Conservation (phyloP, 1,139 yeast species). For the Scheffersomyces parashehatae region DNA sequence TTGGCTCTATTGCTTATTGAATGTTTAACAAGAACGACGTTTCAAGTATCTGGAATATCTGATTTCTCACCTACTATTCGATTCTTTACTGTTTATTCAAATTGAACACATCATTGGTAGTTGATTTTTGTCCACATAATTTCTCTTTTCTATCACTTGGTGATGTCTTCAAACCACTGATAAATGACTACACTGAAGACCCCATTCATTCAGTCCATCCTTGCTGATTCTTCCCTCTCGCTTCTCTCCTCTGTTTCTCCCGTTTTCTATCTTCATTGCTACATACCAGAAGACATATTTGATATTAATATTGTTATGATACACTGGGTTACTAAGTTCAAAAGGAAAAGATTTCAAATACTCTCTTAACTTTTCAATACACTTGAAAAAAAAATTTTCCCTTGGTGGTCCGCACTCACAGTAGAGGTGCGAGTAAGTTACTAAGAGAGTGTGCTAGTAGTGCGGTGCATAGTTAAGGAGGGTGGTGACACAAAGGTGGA, state of each 20-base stretch:
- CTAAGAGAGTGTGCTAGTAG: too few species aligned
- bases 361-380: constrained; percentile 9
- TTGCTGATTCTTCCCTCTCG: too few species aligned
- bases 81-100: too few species aligned
- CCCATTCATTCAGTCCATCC: neutral
- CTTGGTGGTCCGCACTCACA: neutral
- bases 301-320: constrained; percentile 22
- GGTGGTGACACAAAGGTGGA: too few species aligned
- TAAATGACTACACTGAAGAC: neutral
- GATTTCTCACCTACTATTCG: too few species aligned
- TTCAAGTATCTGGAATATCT: too few species aligned
- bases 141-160: too few species aligned
- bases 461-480: too few species aligned
- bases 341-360: neutral
- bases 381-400: neutral
- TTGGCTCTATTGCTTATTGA: too few species aligned
- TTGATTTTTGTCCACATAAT: neutral
- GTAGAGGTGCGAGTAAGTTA: neutral
- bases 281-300: constrained; percentile 24
- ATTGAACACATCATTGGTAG: neutral
- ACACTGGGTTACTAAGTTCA: constrained; percentile 13
- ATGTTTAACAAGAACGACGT: too few species aligned
- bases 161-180: too few species aligned
- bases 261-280: neutral
- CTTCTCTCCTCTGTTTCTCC: neutral